Evolutionary conservation across 1,284 basidiomycete species (phyloP).

Genomic region (Wallemia ichthyophaga): DNA sequence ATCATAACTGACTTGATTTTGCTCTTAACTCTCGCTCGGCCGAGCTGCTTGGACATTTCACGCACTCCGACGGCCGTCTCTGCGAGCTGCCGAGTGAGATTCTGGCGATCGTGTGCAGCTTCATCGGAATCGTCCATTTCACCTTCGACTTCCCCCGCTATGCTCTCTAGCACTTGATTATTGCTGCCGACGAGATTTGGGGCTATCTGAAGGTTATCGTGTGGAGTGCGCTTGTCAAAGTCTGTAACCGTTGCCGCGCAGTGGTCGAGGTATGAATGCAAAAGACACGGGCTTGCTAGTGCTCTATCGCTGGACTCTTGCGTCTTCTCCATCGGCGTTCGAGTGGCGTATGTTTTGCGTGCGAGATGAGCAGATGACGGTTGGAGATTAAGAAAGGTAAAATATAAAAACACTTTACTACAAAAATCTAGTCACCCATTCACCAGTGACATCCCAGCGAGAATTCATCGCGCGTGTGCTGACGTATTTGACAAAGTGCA

Average conservation of each 20-base stretch:
- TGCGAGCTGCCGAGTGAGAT: constrained; percentile 60
- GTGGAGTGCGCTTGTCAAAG: constrained; percentile 21
- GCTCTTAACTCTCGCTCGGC: constrained; percentile 65
- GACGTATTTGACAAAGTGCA: constrained; percentile 84
- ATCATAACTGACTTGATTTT: constrained; percentile 80
- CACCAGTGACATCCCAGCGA: constrained; percentile 63
- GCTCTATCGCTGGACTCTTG: background rate
- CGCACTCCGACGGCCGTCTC: constrained; percentile 89
- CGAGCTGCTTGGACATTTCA: constrained; percentile 96
- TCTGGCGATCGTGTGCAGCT: background rate
- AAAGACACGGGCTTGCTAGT: constrained; percentile 33
- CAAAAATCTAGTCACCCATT: constrained; percentile 23
- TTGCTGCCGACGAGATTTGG: background rate
- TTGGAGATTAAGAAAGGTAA: background rate
- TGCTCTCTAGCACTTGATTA: background rate
- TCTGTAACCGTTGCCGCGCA: constrained; percentile 33
- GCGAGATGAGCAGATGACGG: too few species aligned
- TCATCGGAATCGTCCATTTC: constrained; percentile 6
- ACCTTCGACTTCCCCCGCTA: background rate
- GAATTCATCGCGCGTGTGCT: constrained; percentile 55
- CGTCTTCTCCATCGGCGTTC: too few species aligned
- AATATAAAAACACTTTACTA: background rate
- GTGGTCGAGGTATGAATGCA: constrained; percentile 55
- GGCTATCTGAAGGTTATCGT: background rate
- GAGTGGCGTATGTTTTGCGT: too few species aligned